Base-by-base conservation (phyloP, 1,139 yeast species). In the Fermentozyma sake region DNA sequence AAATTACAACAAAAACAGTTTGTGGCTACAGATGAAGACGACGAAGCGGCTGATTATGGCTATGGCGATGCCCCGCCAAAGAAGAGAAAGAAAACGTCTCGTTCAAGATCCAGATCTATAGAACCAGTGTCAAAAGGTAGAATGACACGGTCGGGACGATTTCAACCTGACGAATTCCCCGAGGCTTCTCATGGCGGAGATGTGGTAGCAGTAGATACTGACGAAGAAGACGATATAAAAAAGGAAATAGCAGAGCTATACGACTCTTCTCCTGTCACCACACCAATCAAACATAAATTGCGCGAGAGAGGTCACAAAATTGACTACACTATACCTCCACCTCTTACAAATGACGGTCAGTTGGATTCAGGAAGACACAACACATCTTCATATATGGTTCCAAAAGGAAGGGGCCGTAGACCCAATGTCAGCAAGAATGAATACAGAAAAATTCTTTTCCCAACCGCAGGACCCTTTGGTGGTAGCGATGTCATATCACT, bases 381-480 rank as follows among this genome's bases (percentile, higher is more conserved):
- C n/a, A n/a, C n/a, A n/a, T 17, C 26, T 5, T 8, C 19, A 8
- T 13, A n/a, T 7, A n/a, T 7, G 6, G 12, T 7, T n/a, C 20
- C 20, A 9, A 50, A 63, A 14, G 50, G 62, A n/a, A 51, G 53
- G 29, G 46, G 47, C 8, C 41, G 53, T 11, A 39, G 33, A 23
- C 48, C 58, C 6, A 44, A 58, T 4, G 48, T 52, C n/a, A 46
- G 41, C 18, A 73, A 66, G 41, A 65, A 61, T 25, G 70, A 71
- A 20, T 61, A 59, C 36, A 52, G 82, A 27, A 70, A 83, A 45
- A 69, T 91, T 23, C 58, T 86, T 24, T 85, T 81, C 45, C 95
- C 96, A n/a, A 86, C 95, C 0, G 85, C 87, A n/a, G 96, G 97
- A 1, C 95, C 97, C 2, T 91, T 91, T 62, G 96, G 96, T 15